Evolutionary conservation across 2,329 filamentous ascomycete species (phyloP).

Genomic region (Neonectria coccinea): DNA sequence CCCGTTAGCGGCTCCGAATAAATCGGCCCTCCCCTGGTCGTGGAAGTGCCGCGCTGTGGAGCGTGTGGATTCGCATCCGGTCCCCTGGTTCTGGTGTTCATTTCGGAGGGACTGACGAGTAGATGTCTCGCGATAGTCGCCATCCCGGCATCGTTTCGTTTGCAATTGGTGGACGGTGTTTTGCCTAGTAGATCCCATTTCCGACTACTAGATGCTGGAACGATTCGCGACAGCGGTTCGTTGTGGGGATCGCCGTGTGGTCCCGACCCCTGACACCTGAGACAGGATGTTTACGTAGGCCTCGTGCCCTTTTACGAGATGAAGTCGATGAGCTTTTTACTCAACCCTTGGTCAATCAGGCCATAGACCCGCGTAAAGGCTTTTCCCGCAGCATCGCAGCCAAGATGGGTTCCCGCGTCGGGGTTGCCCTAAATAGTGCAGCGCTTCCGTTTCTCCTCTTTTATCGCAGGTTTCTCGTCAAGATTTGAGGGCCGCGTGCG

Average conservation of each 20-base stretch:
- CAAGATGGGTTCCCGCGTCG: constrained; percentile 6
- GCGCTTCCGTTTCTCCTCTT: background rate
- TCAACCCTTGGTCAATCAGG: background rate
- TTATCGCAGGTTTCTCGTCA: background rate
- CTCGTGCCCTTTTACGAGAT: background rate
- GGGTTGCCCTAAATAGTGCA: background rate
- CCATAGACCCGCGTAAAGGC: constrained; percentile 16
- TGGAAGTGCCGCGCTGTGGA: constrained; percentile 13
- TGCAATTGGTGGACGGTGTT: constrained; percentile 26
- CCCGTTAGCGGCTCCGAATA: constrained; percentile 27
- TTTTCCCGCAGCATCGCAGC: constrained; percentile 11
- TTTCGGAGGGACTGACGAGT: constrained; percentile 18
- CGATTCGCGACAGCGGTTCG: constrained; percentile 22
- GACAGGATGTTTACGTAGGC: constrained; percentile 27
- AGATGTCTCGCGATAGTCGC: constrained; percentile 3
- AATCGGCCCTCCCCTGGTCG: constrained; percentile 9
- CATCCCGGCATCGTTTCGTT: background rate
- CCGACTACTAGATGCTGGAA: background rate
- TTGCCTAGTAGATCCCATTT: constrained; percentile 18
- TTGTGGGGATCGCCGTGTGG: constrained; percentile 13
- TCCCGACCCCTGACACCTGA: constrained; percentile 17
- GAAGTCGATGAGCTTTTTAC: background rate
- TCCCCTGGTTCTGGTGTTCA: background rate
- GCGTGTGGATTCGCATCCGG: constrained; percentile 7
- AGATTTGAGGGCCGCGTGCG: background rate